Evolutionary conservation across 257 asterid species (phyloP), one percentile per base, ranked within the genome.

Genomic region (Rehmannia glutinosa): DNA sequence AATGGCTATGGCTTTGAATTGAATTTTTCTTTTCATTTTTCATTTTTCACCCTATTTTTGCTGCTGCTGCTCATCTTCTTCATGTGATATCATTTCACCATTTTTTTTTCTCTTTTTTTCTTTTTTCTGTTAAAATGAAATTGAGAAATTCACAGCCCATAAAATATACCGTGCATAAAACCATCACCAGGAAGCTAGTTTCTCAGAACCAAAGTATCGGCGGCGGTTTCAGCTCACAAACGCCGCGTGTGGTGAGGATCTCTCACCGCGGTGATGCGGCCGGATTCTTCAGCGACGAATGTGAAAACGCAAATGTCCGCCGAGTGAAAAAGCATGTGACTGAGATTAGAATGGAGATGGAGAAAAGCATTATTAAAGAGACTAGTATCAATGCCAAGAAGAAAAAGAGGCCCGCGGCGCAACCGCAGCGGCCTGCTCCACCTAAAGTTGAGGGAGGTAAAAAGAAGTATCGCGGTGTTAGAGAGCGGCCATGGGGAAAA

Each of bases 401-500:
- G 43, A 74, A 75, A 21, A 59, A 51, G 58, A 41, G 16, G 20
- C 9, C 21, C 16, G 24, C 57, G 13, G 33, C 1, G 64, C n/a
- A n/a, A n/a, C n/a, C n/a, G 59, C 19, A 19, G 60, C 21, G 17
- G n/a, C n/a, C n/a, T n/a, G n/a, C n/a, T n/a, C n/a, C n/a, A n/a
- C n/a, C n/a, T n/a, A n/a, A n/a, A n/a, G n/a, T n/a, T n/a, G 66
- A 10, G 6, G 71, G 28, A 24, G 28, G 30, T 7, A 77, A 4
- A 21, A 80, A 63, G 77, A 92, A 89, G 62, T 92, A 46, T 53
- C 84, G 94, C 19, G 98, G 98, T 8, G 96, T 92, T 0, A 53
- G 98, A 66, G 86, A 53, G 66, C 78, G 96, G 73, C 90, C 92
- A 8, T 92, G 96, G 98, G 98, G 98, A 0, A 87, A 78, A 67